Conservation (phyloP, 495 filamentous ascomycete genomes). For the Hyaloscypha variabilis region DNA sequence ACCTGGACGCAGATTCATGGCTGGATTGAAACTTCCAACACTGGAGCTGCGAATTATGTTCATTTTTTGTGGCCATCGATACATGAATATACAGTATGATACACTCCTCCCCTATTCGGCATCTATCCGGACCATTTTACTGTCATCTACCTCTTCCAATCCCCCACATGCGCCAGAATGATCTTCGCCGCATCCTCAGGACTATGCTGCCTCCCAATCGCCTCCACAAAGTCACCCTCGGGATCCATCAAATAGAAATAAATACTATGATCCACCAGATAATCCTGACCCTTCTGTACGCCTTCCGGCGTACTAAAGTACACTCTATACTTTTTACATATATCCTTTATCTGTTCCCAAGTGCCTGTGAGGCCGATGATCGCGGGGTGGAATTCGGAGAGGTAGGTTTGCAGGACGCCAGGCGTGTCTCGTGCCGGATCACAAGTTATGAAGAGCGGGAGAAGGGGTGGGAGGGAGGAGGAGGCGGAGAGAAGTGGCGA, state of each 20-base stretch:
- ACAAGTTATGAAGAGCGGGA: conserved; percentile 91
- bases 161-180: conserved; percentile 84
- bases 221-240: conserved; percentile 97
- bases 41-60: background rate
- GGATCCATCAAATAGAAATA: conserved; percentile 99
- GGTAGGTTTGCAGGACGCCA: conserved; percentile 78
- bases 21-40: background rate
- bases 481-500: conserved; percentile 60
- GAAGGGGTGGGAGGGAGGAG: conserved; percentile 59
- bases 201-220: conserved; percentile 90
- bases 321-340: conserved; percentile 93
- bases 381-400: conserved; percentile 88
- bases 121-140: background rate
- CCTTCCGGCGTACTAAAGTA: conserved; percentile 93
- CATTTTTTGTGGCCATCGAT: background rate
- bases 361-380: conserved; percentile 90
- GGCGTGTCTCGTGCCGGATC: conserved; percentile 92
- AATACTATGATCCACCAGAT: conserved; percentile 97
- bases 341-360: conserved; percentile 86
- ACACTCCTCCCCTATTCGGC: background rate
- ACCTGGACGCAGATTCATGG: background rate
- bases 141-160: conserved; percentile 48
- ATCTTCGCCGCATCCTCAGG: conserved; percentile 83
- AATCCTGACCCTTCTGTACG: conserved; percentile 91
- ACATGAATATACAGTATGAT: background rate